Conservation (phyloP, 176 grass and related monocot genomes). For the Aegilops bicornis region DNA sequence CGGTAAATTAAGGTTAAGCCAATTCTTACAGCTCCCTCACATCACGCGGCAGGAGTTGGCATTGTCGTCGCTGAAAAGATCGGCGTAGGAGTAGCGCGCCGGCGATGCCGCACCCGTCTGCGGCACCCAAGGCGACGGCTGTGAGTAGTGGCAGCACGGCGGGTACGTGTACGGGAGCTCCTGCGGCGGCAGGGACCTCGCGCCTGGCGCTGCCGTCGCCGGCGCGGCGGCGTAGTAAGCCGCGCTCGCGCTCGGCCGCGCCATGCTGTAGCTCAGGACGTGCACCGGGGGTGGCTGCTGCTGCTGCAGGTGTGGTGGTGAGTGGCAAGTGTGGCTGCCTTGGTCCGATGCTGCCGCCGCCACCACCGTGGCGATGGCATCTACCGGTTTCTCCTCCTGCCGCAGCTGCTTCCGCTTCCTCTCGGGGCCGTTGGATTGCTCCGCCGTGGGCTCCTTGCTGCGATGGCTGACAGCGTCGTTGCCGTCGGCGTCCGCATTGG, state of each 20-base stretch:
- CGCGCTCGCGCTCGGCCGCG: constrained; percentile 26
- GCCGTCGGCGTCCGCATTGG: not conserved
- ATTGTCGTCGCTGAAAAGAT: constrained; percentile 54
- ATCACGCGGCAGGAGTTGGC: constrained; percentile 45
- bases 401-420: not conserved
- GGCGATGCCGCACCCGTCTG: not conserved
- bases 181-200: not conserved
- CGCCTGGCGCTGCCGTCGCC: not conserved
- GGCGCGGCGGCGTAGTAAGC: constrained; percentile 17
- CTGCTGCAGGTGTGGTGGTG: not conserved
- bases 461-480: not conserved
- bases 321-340: not conserved
- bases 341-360: not conserved
- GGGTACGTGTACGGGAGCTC: constrained; percentile 1
- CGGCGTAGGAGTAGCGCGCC: constrained; percentile 6
- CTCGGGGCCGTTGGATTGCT: not conserved
- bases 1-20: too few species aligned
- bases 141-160: constrained; percentile 4
- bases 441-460: not conserved
- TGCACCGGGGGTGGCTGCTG: constrained; percentile 1
- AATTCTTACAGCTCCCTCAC: constrained; percentile 9
- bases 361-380: not conserved
- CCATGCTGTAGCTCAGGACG: constrained; percentile 47
- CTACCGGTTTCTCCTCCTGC: not conserved
- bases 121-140: not conserved